Evolutionary conservation across 306 rosid genomes (phyloP), one percentile per base, ranked within the genome.

Genomic region (Cotoneaster glaucophyllus): DNA sequence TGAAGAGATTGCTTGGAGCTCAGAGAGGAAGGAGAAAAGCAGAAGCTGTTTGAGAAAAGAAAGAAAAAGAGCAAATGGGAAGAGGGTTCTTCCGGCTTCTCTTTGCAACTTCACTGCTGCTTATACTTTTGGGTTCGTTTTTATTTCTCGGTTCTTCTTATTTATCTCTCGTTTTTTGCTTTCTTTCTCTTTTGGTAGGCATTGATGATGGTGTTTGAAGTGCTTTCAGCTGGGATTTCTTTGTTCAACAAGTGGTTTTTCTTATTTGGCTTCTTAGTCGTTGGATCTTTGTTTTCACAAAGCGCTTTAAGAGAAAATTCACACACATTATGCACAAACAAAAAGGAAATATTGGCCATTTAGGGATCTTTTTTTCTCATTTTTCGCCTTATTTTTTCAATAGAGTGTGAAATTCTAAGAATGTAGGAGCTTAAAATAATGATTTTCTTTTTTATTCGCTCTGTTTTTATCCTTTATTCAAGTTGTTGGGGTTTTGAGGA

Each of bases 51-150:
- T 22, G 8, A 4, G 58, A 66, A 50, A 37, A 25, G 45, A 32
- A 58, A 17, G 78, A 13, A 45, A 22, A 31, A 44, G 72, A 83
- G 63, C 32, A 82, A 5, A 88, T 95, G 96, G 82, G 74, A 17
- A 80, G 79, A 44, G 84, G 81, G 54, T 80, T 81, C 78, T 80
- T 81, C 78, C 75, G 64, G 32, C 86, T 87, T 82, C 65, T 82
- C 78, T 74, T 79, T 65, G 85, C 83, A 37, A 44, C 83, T 32
- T 85, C 89, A 41, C 78, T 89, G 79, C 67, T 88, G 80, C 78
- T 90, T 39, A 14, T 84, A 29, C 90, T 92, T 77, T 77, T 90
- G 70, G 99, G 99, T 95, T 78, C 54, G 91, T 90, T 32, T 81
- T 28, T 65, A 75, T 68, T 67, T 73, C 67, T 70, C 72, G 59